These are phyloP conservation scores for Dipodascopsis tothii DNA, from an alignment of 805 yeast genomes.

Conservation along the genomic window DNA sequence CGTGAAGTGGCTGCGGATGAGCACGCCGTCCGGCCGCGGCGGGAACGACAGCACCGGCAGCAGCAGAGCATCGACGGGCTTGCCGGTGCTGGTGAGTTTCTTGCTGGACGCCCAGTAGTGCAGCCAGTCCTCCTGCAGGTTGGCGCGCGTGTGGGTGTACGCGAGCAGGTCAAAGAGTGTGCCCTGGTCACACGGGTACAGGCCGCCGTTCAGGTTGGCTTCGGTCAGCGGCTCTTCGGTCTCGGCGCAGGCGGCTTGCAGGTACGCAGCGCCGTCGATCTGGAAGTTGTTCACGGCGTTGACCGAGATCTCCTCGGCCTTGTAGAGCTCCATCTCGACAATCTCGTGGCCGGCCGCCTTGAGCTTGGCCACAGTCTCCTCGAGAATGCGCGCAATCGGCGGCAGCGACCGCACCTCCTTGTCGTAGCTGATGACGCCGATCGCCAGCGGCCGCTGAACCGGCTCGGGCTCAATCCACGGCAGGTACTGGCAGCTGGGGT, in stretches of 20 bases:
- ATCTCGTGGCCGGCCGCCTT: constrained; percentile 50
- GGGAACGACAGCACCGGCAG: constrained; percentile 20
- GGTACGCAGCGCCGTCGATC: constrained; percentile 19
- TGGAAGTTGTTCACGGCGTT: constrained; percentile 21
- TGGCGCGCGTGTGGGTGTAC: constrained; percentile 19
- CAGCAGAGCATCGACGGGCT: constrained; percentile 20
- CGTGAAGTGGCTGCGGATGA: constrained; percentile 20
- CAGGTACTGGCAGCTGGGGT: constrained; percentile 41
- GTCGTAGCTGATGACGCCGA: constrained; percentile 32
- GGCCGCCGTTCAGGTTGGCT: constrained; percentile 17
- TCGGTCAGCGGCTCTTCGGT: constrained; percentile 22
- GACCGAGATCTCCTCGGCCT: constrained; percentile 16
- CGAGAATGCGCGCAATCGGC: constrained; percentile 48
- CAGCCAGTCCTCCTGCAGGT: constrained; percentile 19
- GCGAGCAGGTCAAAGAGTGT: constrained; percentile 18
- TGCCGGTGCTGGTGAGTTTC: constrained; percentile 16
- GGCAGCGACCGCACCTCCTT: constrained; percentile 46
- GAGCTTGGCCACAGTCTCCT: constrained; percentile 47
- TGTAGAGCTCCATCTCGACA: constrained; percentile 32
- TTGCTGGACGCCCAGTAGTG: constrained; percentile 17
- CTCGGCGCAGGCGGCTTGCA: constrained; percentile 12
- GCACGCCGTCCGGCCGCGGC: constrained; percentile 21
- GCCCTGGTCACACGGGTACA: constrained; percentile 19
- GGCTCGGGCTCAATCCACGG: constrained; percentile 44
- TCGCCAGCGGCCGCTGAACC: constrained; percentile 13